Evolutionary conservation across 2,329 filamentous ascomycete genomes (phyloP), one percentile per base, ranked within the genome.

Genomic region (Zalaria sp.): DNA sequence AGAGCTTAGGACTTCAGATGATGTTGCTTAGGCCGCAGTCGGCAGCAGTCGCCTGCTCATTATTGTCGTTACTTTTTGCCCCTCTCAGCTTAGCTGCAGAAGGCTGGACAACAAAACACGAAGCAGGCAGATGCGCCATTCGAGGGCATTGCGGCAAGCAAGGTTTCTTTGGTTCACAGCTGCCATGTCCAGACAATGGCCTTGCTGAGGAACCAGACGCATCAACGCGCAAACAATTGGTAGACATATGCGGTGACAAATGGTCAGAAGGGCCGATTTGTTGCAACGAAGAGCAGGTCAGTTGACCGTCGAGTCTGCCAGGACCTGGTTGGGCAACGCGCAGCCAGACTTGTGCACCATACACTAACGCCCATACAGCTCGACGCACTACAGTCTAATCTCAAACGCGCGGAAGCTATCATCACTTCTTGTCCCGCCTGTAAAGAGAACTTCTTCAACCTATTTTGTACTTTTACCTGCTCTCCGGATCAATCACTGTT

Each of bases 381-480:
- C 43, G 75, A 83, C 52, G 72, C 81, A 1, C 76, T 98, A 47
- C 81, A 84, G 53, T 81, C 76, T 46, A 93, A 94, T 55, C 73
- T 98, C 44, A 81, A 84, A 51, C 85, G 85, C 25, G 89, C 87
- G 2, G 86, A 88, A 52, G 79, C 81, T 45, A 82, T 98, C 56
- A 87, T 98, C 58, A 80, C 87, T 26, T 86, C 87, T 6, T 98
- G 91, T 59, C 91, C 91, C 2, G 91, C 93, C 28, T 98, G 91
- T 73, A 93, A 91, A 63, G 82, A 88, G 54, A 98, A 98, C 68
- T 98, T 98, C 69, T 96, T 85, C 70, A 93, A 98, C 66, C 71
- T 93, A 36, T 98, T 98, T 62, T 98, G 91, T 66, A 93, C 87
- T 4, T 96, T 98, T 57, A 96, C 88, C 2, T 98, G 93, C 67